Base-by-base conservation (phyloP, 192 early-diverging fungal species). In the Linnemannia elongata region DNA sequence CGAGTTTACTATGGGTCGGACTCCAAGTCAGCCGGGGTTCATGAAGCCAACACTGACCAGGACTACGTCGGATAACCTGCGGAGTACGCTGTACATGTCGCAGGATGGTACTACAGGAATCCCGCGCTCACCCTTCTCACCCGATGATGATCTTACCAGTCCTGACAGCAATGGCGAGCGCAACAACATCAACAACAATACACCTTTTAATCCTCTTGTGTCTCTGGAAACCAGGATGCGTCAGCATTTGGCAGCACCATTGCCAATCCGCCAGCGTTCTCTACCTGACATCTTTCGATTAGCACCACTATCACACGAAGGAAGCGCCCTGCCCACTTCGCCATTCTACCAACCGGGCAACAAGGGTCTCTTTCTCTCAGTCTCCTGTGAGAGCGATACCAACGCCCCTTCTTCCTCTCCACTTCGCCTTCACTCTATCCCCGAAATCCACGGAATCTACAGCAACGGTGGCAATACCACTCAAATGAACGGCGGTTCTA, bases 211-310 rank as follows among this genome's bases (percentile, higher is more conserved):
- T 39, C 60, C 63, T 20, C 42, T 75, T 24, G 72, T 55, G 13
- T 27, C 77, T 20, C 24, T 76, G 22, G 72, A 80, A 35, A 75
- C 35, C 45, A 22, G 68, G 12, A 68, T 52, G 24, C 78, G 85
- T 41, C 80, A 88, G 74, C 89, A 88, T 78, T 75, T 90, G 75
- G 77, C 86, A 22, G 86, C 89, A 4, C 89, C 89, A 5, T 71
- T 90, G 30, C 86, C 87, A 5, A 90, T 90, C 45, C 78, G 82
- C 22, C 89, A 88, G 36, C 78, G 89, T n/a, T 90, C 89, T 4
- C 72, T 90, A 3, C 89, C 89, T 20, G 86, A 90, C 63, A 90
- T 90, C 30, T 90, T 88, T 75, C 77, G 80, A 33, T 75, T 82
- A 49, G 71, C 49, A 30, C 79, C 69, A 2, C 15, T 80, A 15